These are phyloP conservation scores for Xylaria sp. DNA, from an alignment of 2,329 filamentous ascomycete genomes.

Conservation along the genomic window DNA sequence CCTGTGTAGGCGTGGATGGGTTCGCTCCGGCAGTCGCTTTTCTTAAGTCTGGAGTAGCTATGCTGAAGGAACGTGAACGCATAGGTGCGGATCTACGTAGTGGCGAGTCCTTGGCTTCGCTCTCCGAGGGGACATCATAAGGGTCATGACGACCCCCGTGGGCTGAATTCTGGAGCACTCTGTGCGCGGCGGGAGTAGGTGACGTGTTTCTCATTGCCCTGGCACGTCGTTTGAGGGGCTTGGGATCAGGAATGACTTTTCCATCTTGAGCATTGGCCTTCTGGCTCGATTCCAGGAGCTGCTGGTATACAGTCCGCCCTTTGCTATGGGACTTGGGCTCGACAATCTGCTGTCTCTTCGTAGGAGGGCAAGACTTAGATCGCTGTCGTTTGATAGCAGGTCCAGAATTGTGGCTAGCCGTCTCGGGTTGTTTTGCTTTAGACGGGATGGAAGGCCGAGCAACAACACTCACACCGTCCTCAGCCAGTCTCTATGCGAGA, in stretches of 20 bases:
- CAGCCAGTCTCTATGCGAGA: neutral
- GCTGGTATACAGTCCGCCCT: neutral
- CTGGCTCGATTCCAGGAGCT: neutral
- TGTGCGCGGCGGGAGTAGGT: neutral
- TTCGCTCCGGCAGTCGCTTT: neutral
- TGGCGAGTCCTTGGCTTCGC: conserved; percentile 15
- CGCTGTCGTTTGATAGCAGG: conserved; percentile 13
- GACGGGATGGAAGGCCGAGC: neutral
- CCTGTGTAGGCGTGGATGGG: neutral
- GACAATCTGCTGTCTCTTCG: neutral
- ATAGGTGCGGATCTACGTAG: neutral
- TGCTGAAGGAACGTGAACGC: neutral
- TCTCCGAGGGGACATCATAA: conserved; percentile 30
- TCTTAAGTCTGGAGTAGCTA: neutral
- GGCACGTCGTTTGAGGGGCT: neutral
- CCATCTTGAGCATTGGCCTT: too few relatives aligned
- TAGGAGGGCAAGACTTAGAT: neutral
- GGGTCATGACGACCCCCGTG: conserved; percentile 22
- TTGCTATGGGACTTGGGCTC: neutral
- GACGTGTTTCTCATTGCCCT: neutral
- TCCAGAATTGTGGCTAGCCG: neutral
- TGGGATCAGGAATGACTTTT: neutral
- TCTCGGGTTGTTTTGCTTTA: neutral
- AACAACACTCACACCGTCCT: neutral
- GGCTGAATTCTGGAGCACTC: neutral